Conservation (phyloP, 306 rosid genomes). For the Corylus heterophylla region DNA sequence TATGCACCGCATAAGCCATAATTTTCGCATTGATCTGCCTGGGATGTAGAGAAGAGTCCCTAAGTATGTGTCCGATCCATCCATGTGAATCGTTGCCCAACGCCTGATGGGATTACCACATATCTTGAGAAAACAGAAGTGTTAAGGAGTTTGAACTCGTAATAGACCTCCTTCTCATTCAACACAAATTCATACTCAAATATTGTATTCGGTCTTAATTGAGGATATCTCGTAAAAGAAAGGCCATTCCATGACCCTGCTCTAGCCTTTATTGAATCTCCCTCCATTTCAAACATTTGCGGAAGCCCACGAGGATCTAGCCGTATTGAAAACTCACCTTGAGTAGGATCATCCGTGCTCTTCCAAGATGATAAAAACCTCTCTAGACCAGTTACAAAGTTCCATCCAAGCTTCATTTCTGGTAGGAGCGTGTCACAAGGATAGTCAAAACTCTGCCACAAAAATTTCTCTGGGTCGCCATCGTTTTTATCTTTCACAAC, state of each 20-base stretch:
- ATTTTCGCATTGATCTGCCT: slow-evolving; percentile 22
- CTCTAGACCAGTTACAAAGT: neutral
- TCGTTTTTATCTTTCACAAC: neutral
- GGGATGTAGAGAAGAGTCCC: slow-evolving; percentile 5
- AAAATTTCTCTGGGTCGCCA: neutral
- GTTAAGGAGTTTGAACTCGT: neutral
- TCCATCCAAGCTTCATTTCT: neutral
- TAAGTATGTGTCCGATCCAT: slow-evolving; percentile 9
- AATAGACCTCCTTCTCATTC: slow-evolving; percentile 18
- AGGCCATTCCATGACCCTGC: neutral
- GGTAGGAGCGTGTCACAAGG: neutral
- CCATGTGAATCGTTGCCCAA: slow-evolving; percentile 28
- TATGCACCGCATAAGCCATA: slow-evolving; percentile 31
- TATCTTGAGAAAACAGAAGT: slow-evolving; percentile 18
- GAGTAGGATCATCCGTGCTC: neutral
- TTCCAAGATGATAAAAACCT: neutral
- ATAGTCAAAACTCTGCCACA: neutral
- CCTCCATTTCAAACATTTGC: neutral
- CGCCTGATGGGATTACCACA: neutral
- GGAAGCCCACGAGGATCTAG: neutral
- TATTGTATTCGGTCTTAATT: neutral
- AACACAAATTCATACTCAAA: neutral
- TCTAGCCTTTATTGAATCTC: neutral
- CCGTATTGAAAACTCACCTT: neutral
- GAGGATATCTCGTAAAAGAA: neutral